Conservation (phyloP, 1,139 yeast genomes). For the Zygoascus meyerae region DNA sequence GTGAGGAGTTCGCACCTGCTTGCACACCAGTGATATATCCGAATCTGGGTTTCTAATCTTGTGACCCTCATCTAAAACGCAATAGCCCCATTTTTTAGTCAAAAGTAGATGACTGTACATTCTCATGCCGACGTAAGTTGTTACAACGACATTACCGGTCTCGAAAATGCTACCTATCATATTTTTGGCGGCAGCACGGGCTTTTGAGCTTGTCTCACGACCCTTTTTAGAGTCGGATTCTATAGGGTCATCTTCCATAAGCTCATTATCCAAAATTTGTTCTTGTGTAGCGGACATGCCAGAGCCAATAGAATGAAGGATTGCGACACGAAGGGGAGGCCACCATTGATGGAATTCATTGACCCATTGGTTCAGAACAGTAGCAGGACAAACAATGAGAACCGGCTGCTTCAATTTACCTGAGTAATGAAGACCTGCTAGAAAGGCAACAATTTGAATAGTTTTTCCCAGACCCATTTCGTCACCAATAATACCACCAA, state of each 20-base stretch:
- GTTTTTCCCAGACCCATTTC: constrained; percentile 98
- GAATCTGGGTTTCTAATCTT: constrained; percentile 93
- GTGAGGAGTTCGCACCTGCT: constrained; percentile 73
- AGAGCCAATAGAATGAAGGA: constrained; percentile 85
- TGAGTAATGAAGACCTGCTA: constrained; percentile 87
- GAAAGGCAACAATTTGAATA: constrained; percentile 79
- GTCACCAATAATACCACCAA: constrained; percentile 95
- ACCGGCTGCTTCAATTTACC: constrained; percentile 70
- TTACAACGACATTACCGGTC: constrained; percentile 75
- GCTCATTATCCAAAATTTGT: constrained; percentile 32
- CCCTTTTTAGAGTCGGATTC: constrained; percentile 41
- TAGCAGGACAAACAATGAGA: constrained; percentile 89
- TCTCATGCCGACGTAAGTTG: constrained; percentile 87
- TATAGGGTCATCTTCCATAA: constrained; percentile 45
- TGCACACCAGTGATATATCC: constrained; percentile 78
- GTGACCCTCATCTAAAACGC: constrained; percentile 87
- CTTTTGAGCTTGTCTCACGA: constrained; percentile 21
- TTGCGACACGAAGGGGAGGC: constrained; percentile 87
- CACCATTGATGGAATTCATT: constrained; percentile 95
- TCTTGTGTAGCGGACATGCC: constrained; percentile 60
- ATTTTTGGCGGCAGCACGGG: constrained; percentile 32
- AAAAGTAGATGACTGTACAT: constrained; percentile 65
- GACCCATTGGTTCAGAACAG: constrained; percentile 94
- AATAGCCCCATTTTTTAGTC: constrained; percentile 82
- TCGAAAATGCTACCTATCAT: constrained; percentile 47